A percentile compares a stretch with the other conserved stretches of the same genome.
These are phyloP conservation scores for Daldinia grandis DNA, from an alignment of 495 filamentous ascomycete genomes.

Conservation along the genomic window DNA sequence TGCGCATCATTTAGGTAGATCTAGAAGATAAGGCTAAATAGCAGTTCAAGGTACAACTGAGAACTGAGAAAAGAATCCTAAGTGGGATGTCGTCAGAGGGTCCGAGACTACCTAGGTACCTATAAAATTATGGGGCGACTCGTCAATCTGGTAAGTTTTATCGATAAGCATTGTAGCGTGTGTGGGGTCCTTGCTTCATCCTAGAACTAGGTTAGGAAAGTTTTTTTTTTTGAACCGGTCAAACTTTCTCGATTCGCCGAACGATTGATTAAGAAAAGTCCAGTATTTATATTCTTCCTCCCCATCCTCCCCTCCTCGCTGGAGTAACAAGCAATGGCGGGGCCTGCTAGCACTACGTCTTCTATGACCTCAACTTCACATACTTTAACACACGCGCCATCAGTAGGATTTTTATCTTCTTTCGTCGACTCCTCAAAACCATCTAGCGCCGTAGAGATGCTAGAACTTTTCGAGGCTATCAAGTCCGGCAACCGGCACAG, in stretches of 20 bases:
- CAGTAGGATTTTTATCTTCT: slow-evolving; percentile 46
- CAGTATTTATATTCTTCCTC: neutral
- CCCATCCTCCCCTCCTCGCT: neutral
- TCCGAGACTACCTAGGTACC: neutral
- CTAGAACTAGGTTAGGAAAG: slow-evolving; percentile 40
- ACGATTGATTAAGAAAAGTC: slow-evolving; percentile 6
- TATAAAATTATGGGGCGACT: slow-evolving; percentile 9
- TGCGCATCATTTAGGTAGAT: slow-evolving; percentile 36
- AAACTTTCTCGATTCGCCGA: slow-evolving; percentile 27
- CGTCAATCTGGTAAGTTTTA: slow-evolving; percentile 8
- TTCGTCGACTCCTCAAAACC: slow-evolving; percentile 41
- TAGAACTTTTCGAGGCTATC: slow-evolving; percentile 59
- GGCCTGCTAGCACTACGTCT: slow-evolving; percentile 57
- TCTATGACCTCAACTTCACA: slow-evolving; percentile 65
- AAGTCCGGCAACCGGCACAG: slow-evolving; percentile 59
- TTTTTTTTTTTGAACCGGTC: slow-evolving; percentile 27
- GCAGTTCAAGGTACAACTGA: slow-evolving; percentile 7
- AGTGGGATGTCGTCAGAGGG: slow-evolving; percentile 26
- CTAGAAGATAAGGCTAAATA: neutral
- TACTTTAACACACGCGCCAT: slow-evolving; percentile 57
- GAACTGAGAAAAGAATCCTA: neutral
- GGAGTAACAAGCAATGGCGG: slow-evolving; percentile 52
- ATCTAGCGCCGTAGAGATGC: slow-evolving; percentile 48
- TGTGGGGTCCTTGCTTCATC: slow-evolving; percentile 21
- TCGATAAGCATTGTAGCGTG: slow-evolving; percentile 24